A percentile compares a stretch with the other conserved stretches of the same genome.
phyloP scores from a whole-genome alignment of 208 protist genomes.

The Trypanosoma grayi region DNA sequence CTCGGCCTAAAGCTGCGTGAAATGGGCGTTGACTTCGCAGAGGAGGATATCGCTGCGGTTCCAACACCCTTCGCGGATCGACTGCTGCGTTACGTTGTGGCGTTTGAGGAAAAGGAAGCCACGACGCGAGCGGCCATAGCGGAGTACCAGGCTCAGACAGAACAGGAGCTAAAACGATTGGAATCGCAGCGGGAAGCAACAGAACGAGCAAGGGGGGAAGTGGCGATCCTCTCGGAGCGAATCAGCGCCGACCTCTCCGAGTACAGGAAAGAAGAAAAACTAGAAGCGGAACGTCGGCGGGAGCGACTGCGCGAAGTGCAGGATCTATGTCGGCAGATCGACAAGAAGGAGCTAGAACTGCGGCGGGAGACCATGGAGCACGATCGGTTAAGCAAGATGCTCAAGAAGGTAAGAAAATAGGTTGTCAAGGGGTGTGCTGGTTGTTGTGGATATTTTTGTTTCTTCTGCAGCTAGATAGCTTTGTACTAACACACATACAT shows the following conservation, averaged over 20 bases:
- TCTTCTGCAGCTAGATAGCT: too few relatives aligned
- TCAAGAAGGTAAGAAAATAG: slow-evolving; percentile 49
- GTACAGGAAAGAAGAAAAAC: slow-evolving; percentile 39
- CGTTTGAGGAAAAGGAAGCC: slow-evolving; percentile 24
- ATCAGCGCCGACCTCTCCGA: slow-evolving; percentile 47
- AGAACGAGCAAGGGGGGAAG: slow-evolving; percentile 32
- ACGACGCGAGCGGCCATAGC: slow-evolving; percentile 15
- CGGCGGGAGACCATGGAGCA: slow-evolving; percentile 59
- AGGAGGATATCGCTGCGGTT: slow-evolving; percentile 6
- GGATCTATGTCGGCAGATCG: slow-evolving; percentile 58
- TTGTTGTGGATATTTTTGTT: too few relatives aligned
- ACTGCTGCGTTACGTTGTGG: slow-evolving; percentile 29
- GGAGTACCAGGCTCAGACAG: background rate
- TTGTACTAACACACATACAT: too few relatives aligned
- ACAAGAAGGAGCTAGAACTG: slow-evolving; percentile 63
- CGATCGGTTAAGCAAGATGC: slow-evolving; percentile 64
- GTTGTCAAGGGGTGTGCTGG: too few relatives aligned
- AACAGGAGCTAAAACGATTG: slow-evolving; percentile 2
- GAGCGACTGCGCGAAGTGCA: slow-evolving; percentile 52
- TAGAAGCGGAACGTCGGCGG: slow-evolving; percentile 33
- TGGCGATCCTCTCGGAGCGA: slow-evolving; percentile 46
- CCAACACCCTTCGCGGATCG: slow-evolving; percentile 24
- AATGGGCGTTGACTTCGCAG: slow-evolving; percentile 9
- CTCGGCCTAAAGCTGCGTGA: slow-evolving; percentile 6
- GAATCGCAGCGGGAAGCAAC: slow-evolving; percentile 39